These are phyloP conservation scores for Phytopythium helicoides DNA, from an alignment of 352 stramenopile genomes.

Conservation along the genomic window DNA sequence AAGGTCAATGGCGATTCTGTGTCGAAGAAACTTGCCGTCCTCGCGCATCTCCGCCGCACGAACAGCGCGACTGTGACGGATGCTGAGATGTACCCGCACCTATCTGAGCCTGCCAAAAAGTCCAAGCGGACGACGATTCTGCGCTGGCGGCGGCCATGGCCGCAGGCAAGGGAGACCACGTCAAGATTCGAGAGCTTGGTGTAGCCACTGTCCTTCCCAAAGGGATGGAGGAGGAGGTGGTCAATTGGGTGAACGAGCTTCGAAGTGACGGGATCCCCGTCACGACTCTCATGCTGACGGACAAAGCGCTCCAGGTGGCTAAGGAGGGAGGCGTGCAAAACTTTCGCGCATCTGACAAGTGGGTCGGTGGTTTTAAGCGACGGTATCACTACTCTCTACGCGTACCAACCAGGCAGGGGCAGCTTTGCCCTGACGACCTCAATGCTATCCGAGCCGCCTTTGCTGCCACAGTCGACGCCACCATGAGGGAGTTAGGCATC, in stretches of 20 bases:
- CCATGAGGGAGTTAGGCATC: not conserved
- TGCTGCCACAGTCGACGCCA: not conserved
- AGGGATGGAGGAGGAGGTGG: not conserved
- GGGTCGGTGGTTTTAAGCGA: not conserved
- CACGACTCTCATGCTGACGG: not conserved
- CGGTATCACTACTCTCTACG: not conserved
- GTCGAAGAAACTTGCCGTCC: not conserved
- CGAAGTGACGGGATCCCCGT: not conserved
- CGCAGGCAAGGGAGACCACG: not conserved
- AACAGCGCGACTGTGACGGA: no score
- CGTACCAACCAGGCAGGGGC: not conserved
- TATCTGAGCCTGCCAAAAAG: no score
- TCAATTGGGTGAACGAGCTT: not conserved
- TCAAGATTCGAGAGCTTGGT: not conserved
- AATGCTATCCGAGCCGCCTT: not conserved
- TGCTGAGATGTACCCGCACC: no score
- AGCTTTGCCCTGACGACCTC: not conserved
- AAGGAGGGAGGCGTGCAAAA: not conserved
- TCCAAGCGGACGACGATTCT: conserved; percentile 2
- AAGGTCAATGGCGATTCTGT: not conserved
- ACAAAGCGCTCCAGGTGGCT: not conserved
- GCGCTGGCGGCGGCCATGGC: not conserved
- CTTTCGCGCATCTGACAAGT: conserved; percentile 2
- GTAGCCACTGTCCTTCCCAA: not conserved
- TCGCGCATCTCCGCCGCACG: no score